Percentiles rank a stretch among this genome's conserved stretches.
Evolutionary conservation across 148 eudicot species (phyloP).

Genomic region (Chenopodium album): DNA sequence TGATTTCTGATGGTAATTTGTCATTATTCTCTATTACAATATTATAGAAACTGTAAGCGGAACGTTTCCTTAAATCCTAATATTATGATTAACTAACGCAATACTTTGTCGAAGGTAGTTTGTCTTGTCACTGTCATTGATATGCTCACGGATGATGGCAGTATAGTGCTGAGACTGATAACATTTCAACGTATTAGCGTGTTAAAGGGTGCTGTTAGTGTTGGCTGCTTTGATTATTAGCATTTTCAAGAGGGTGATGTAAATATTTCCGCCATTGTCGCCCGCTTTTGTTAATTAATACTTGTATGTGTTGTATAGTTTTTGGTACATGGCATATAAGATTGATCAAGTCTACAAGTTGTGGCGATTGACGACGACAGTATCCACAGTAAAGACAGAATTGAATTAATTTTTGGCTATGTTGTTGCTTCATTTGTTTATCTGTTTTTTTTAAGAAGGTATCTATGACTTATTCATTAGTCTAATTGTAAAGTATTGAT

Average conservation of each 20-base stretch:
- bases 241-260: constrained; percentile 7
- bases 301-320: too few species aligned
- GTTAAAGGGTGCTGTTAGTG: background rate
- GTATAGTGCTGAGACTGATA: background rate
- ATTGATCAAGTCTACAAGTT: background rate
- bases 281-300: background rate
- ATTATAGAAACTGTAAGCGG: background rate
- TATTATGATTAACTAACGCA: background rate
- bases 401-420: background rate
- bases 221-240: background rate
- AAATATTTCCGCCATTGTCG: background rate
- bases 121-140: background rate
- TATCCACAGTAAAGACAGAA: background rate
- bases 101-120: background rate
- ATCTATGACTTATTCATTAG: background rate
- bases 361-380: background rate
- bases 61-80: background rate
- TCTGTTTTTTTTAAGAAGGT: background rate
- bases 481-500: background rate
- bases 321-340: too few species aligned
- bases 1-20: background rate
- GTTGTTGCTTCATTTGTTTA: background rate
- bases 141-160: background rate
- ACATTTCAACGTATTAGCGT: background rate
- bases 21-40: background rate